A percentile compares a stretch with the other conserved stretches of the same genome.
phyloP scores from a whole-genome alignment of 306 rosid genomes.

The Potentilla sterilis region DNA sequence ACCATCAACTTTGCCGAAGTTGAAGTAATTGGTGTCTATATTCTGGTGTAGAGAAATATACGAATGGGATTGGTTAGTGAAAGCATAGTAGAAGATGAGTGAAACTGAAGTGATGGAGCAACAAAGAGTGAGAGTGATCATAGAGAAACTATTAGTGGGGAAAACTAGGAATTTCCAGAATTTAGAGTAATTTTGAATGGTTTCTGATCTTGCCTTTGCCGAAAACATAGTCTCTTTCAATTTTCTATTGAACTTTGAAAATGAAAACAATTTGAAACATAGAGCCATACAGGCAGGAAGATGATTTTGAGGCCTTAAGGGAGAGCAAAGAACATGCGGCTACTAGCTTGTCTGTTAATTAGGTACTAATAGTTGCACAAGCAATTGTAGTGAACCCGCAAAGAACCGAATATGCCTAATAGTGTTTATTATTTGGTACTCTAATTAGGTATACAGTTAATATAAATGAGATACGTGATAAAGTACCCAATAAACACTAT shows the following conservation, averaged over 20 bases:
- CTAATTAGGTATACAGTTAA: no score
- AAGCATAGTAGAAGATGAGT: constrained; percentile 33
- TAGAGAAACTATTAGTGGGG: not conserved
- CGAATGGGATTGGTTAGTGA: constrained; percentile 22
- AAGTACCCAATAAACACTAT: not conserved
- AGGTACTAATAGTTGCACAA: not conserved
- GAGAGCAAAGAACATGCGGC: not conserved
- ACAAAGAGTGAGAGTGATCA: not conserved
- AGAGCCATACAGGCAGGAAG: not conserved
- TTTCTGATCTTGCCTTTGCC: not conserved
- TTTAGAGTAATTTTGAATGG: not conserved
- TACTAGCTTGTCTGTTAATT: not conserved
- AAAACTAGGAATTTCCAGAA: not conserved
- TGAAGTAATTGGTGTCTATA: not conserved
- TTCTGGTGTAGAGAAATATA: constrained; percentile 12
- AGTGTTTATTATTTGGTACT: no score
- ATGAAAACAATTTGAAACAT: constrained; percentile 1
- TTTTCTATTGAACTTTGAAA: not conserved
- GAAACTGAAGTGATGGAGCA: constrained; percentile 16
- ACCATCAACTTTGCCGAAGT: not conserved
- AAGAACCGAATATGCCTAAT: no score
- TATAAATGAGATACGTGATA: not conserved
- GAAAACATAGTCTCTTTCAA: constrained; percentile 22
- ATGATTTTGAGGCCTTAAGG: not conserved
- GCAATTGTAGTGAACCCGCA: not conserved